These are phyloP conservation scores for Telfairia occidentalis DNA, from an alignment of 331 rosid genomes.

Conservation along the genomic window DNA sequence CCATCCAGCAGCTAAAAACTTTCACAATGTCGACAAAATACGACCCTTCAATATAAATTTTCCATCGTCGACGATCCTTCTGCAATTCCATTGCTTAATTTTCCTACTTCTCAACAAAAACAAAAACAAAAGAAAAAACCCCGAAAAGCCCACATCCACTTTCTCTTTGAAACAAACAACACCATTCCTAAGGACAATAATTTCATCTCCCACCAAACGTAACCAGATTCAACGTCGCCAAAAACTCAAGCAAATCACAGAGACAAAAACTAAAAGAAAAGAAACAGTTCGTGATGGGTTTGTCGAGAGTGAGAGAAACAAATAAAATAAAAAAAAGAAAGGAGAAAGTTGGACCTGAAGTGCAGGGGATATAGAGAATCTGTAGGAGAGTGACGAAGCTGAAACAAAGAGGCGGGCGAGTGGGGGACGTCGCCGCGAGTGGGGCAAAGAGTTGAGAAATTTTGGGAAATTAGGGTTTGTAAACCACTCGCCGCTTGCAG, in stretches of 20 bases:
- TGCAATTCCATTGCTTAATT: neutral
- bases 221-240: neutral
- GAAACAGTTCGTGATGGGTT: neutral
- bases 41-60: neutral
- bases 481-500: conserved; percentile 13
- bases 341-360: conserved; percentile 1
- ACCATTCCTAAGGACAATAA: neutral
- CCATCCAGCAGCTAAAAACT: neutral
- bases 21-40: neutral
- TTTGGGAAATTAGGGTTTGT: conserved; percentile 24
- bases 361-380: conserved; percentile 13
- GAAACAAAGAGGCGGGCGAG: conserved; percentile 16
- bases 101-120: neutral
- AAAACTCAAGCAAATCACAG: neutral
- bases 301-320: neutral
- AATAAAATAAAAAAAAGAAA: neutral
- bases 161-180: conserved; percentile 1
- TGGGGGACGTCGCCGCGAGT: conserved; percentile 20
- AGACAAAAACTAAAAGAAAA: neutral
- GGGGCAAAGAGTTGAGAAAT: conserved; percentile 12
- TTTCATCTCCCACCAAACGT: neutral
- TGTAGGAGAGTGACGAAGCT: conserved; percentile 6
- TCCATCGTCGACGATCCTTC: neutral
- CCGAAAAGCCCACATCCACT: neutral
- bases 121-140: too few relatives aligned